A percentile compares a stretch with the other conserved stretches of the same genome.
phyloP scores from a whole-genome alignment of 2,329 filamentous ascomycete genomes.

The Aspergillus sp. region DNA sequence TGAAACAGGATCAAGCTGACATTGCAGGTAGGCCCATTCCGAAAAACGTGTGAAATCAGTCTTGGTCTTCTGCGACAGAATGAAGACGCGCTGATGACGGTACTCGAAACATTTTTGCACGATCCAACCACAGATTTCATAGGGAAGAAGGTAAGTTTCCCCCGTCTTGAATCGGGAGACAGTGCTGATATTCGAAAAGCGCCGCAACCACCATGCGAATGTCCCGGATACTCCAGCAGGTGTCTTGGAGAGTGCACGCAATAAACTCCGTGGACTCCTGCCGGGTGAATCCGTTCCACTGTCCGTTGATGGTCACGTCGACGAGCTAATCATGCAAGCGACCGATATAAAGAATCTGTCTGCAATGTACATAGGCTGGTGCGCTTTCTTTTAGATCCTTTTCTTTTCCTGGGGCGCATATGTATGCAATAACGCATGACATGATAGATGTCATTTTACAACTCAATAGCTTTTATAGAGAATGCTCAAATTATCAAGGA shows the following conservation, averaged over 20 bases:
- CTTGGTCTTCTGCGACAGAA: constrained; percentile 81
- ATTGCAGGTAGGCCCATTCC: constrained; percentile 65
- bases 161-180: neutral
- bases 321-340: constrained; percentile 86
- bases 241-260: constrained; percentile 83
- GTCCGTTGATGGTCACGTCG: constrained; percentile 95
- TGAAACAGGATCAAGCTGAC: neutral
- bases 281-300: constrained; percentile 87
- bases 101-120: constrained; percentile 94
- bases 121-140: constrained; percentile 94
- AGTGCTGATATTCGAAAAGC: constrained; percentile 31
- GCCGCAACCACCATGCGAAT: constrained; percentile 46
- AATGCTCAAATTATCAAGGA: no score
- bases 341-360: constrained; percentile 76
- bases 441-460: neutral
- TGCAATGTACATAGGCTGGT: constrained; percentile 98
- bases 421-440: neutral
- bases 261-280: constrained; percentile 81
- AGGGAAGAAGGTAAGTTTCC: constrained; percentile 60
- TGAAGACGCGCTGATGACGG: constrained; percentile 95
- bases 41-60: constrained; percentile 85
- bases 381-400: constrained; percentile 58
- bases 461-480: neutral
- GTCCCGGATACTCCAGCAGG: constrained; percentile 69
- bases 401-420: neutral